phyloP scores from a whole-genome alignment of 192 early-diverging fungal species.

The Gaertneriomyces semiglobifer region DNA sequence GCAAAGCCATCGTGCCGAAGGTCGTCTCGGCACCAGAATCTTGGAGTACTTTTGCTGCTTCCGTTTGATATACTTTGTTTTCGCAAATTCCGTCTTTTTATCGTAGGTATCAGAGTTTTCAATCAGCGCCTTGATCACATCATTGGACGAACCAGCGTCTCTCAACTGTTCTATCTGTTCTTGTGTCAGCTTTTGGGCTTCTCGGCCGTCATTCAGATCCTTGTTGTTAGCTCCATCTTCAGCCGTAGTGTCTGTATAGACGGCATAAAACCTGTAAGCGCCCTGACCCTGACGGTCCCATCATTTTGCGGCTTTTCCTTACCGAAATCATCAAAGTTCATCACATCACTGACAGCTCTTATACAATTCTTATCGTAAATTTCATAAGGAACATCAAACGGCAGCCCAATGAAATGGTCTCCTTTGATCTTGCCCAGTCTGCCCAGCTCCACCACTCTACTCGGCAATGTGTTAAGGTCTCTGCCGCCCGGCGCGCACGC shows the following conservation, averaged over 20 bases:
- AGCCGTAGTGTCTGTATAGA: constrained; percentile 44
- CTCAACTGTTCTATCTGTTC: constrained; percentile 84
- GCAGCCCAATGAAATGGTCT: constrained; percentile 74
- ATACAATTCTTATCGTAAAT: constrained; percentile 53
- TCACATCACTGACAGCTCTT: not conserved
- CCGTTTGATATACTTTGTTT: constrained; percentile 89
- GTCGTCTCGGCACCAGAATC: constrained; percentile 71
- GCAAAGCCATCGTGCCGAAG: constrained; percentile 72
- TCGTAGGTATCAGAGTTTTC: constrained; percentile 83
- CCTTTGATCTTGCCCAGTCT: constrained; percentile 88
- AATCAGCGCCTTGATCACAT: constrained; percentile 76
- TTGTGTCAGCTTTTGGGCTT: constrained; percentile 74
- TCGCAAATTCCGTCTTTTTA: constrained; percentile 91
- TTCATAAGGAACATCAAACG: constrained; percentile 81
- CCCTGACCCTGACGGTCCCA: not conserved
- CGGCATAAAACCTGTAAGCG: not conserved
- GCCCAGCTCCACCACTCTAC: constrained; percentile 57
- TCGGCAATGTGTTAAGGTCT: not conserved
- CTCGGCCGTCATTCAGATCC: constrained; percentile 69
- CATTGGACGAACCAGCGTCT: constrained; percentile 59
- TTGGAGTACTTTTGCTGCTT: constrained; percentile 70
- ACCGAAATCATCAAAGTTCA: not conserved
- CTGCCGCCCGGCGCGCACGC: not conserved
- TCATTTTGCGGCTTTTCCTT: not conserved
- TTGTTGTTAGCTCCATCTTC: constrained; percentile 79